Base-by-base conservation (phyloP, 2,329 filamentous ascomycete genomes). In the Xylaria sp. region DNA sequence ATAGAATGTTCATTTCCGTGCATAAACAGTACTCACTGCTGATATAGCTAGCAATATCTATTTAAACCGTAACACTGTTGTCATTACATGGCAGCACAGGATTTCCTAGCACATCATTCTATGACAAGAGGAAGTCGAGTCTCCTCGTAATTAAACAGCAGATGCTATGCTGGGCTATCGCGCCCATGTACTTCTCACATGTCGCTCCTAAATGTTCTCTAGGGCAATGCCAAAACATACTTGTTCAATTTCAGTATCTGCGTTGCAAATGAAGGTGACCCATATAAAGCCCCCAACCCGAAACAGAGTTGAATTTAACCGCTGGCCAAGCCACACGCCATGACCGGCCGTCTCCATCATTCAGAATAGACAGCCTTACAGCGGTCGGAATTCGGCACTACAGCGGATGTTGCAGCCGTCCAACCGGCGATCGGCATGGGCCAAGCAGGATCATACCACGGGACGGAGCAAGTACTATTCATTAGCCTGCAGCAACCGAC, bases 351-450 rank as follows among this genome's bases (percentile, higher is more conserved):
- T 21, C 43, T 21, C 51, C 25, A 12, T 42, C 12, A 21, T 23
- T 45, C 11, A 21, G 14, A 21, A 31, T 5, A 5, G 42, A 23
- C 11, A 40, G 25, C 33, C 6, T 33, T 50, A 50, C 17, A 33
- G 35, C 6, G 31, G 46, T 55, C 60, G 60, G 55, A 63, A 63
- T 15, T 59, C 60, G 60, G 60, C 60, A 63, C 15, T 11, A 37
- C 40, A 14, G 7, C 60, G 60, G 60, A 49, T 59, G 43, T 19
- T 28, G n/a, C 35, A 43, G 25, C 60, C 55, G 55, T 50, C 21
- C 43, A 63, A 59, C 60, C 55, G 55, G 37, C 46, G 60, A 63
- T 63, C 60, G 60, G 60, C 60, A 59, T 31, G 9, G n/a, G 60
- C 55, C 60, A 63, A 63, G 55, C 28, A 31, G 28, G n/a, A 12